phyloP scores from a whole-genome alignment of 2,329 filamentous ascomycete species.

The Fusarium sp. region DNA sequence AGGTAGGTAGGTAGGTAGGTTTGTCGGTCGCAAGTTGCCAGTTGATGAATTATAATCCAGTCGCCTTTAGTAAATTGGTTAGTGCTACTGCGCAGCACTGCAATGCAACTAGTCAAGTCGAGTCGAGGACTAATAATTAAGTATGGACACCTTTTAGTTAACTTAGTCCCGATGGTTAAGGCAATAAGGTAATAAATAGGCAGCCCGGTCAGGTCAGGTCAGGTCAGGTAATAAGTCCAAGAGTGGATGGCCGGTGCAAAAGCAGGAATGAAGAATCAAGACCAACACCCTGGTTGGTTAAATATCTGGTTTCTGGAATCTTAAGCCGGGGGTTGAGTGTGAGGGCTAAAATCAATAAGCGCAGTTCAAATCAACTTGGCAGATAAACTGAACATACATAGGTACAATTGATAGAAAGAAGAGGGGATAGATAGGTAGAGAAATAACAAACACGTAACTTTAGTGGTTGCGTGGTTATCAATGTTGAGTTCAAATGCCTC shows the following conservation, averaged over 20 bases:
- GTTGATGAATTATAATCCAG: slow-evolving; percentile 15
- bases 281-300: slow-evolving; percentile 44
- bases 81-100: background rate
- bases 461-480: background rate
- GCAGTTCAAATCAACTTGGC: slow-evolving; percentile 37
- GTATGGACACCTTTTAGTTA: slow-evolving; percentile 10
- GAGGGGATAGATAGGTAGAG: background rate
- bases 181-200: slow-evolving; percentile 16
- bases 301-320: slow-evolving; percentile 46
- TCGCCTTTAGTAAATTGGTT: background rate
- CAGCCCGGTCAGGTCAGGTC: slow-evolving; percentile 3
- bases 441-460: background rate
- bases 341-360: slow-evolving; percentile 43
- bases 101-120: background rate
- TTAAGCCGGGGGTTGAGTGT: slow-evolving; percentile 25
- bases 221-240: slow-evolving; percentile 19
- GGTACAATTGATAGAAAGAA: background rate
- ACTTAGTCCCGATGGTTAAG: background rate
- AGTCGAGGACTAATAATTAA: background rate
- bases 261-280: slow-evolving; percentile 44
- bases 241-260: slow-evolving; percentile 28
- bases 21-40: slow-evolving; percentile 33
- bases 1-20: slow-evolving; percentile 8
- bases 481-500: background rate
- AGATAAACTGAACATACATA: slow-evolving; percentile 11